A percentile compares a stretch with the other conserved stretches of the same genome.
Evolutionary conservation across 1,284 basidiomycete genomes (phyloP).

Genomic region (Sporisorium graminicola): DNA sequence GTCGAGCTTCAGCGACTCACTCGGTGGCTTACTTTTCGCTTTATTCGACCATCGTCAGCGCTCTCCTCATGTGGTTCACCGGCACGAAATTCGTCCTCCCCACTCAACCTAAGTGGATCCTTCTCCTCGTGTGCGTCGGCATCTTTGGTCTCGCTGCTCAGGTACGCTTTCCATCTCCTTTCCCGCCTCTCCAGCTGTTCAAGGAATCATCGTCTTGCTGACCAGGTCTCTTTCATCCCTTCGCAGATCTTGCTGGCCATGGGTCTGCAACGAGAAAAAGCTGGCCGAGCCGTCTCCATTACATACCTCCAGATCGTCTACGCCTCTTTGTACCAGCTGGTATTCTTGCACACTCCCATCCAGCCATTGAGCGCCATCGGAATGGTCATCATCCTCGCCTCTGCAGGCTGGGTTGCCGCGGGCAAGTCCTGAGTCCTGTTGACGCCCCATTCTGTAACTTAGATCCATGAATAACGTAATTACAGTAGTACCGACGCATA

Average conservation of each 20-base stretch:
- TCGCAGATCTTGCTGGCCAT: conserved; percentile 50
- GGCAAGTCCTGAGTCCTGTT: conserved; percentile 20
- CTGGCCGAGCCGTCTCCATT: conserved; percentile 46
- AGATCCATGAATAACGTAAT: no score
- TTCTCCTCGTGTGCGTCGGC: conserved; percentile 53
- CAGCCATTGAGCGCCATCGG: conserved; percentile 49
- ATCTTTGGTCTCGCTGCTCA: conserved; percentile 54
- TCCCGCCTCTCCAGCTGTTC: neutral
- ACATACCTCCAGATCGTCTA: conserved; percentile 54
- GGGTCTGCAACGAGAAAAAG: conserved; percentile 56
- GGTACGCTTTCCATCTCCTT: neutral
- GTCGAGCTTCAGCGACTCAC: conserved; percentile 80
- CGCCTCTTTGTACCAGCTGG: conserved; percentile 47
- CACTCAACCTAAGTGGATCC: conserved; percentile 33
- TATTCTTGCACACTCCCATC: conserved; percentile 48
- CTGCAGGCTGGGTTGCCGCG: conserved; percentile 50
- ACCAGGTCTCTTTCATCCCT: neutral
- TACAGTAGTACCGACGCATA: no score
- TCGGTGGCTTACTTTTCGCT: conserved; percentile 79
- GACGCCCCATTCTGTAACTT: neutral
- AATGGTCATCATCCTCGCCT: conserved; percentile 46
- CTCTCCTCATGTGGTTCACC: conserved; percentile 64
- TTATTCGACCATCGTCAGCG: conserved; percentile 75
- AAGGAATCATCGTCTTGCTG: neutral
- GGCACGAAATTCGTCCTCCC: conserved; percentile 49